Base-by-base conservation (phyloP, 176 grass and related monocot species). In the Musa troglodytarum region DNA sequence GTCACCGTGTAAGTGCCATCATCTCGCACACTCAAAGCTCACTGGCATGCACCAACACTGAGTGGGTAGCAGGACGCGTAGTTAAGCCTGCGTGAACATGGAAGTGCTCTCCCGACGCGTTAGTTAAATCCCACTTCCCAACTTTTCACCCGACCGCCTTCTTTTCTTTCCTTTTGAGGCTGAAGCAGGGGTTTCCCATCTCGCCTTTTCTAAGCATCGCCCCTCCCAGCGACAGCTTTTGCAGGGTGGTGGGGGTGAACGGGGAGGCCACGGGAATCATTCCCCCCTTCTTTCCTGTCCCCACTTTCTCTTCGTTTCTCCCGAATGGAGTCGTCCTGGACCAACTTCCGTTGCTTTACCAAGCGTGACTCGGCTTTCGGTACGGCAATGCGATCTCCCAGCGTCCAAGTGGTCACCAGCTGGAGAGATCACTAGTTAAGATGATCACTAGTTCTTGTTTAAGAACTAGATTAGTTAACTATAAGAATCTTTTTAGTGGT, bases 1-100 rank as follows among this genome's bases (percentile, higher is more conserved):
- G 85, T 93, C 85, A 93, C 90, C 9, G 90, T 93, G 90, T 93
- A 89, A 93, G 90, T 73, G 51, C 49, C 20, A 17, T 52, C 50
- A 17, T 16, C 5, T 24, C 74, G 34, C 3, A 43, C 34, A 43
- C 34, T 43, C 34, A 6, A 43, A 43, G 34, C 34, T 43, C 34
- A 43, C 34, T 43, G 34, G 6, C 34, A 43, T 43, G 4, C 34
- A 43, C 34, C 34, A 43, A 5, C 34, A 43, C 4, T 5, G 0
- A 43, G 34, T 6, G 34, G 34, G 34, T 43, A 43, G 34, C 34
- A 5, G 34, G 34, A 43, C 3, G 34, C 34, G 34, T 43, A 4
- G 34, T 43, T 43, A 43, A 43, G 34, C 34, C 34, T 43, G 34
- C 34, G 4, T 43, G 6, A 43, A 43, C 34, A 43, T 43, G 34